A percentile compares a stretch with the other conserved stretches of the same genome.
Conservation (phyloP, 73 alveolate species). For the Symbiodinium pilosum region DNA sequence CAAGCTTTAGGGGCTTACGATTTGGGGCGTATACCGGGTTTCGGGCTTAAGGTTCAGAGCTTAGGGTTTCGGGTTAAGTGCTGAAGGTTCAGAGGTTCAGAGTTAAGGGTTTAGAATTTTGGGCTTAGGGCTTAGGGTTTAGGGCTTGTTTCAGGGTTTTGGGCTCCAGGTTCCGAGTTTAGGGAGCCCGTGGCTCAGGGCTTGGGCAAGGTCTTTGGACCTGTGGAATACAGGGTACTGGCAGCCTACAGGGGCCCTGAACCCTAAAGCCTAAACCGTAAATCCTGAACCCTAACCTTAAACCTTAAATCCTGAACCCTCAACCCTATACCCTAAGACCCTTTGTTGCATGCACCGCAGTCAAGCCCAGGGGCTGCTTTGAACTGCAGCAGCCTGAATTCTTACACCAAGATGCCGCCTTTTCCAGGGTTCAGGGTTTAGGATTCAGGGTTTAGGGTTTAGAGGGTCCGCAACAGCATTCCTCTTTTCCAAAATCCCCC, state of each 20-base stretch:
- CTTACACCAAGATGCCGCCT: too few relatives aligned
- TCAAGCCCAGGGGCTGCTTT: too few relatives aligned
- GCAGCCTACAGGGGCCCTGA: too few relatives aligned
- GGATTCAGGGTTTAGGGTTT: too few relatives aligned
- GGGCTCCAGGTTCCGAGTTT: too few relatives aligned
- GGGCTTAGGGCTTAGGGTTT: not conserved
- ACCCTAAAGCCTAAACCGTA: not conserved
- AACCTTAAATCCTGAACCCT: not conserved
- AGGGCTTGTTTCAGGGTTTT: not conserved
- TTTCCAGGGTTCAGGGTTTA: too few relatives aligned
- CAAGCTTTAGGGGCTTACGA: not conserved
- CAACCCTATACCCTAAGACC: not conserved
- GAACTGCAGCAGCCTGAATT: not conserved
- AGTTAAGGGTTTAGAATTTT: not conserved
- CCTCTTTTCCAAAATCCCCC: not conserved
- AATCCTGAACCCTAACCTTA: not conserved
- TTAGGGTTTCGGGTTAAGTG: not conserved
- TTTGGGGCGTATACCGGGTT: not conserved
- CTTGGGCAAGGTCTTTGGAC: not conserved
- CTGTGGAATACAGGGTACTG: too few relatives aligned
- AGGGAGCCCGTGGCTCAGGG: not conserved
- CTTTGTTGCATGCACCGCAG: too few relatives aligned
- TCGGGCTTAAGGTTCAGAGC: not conserved
- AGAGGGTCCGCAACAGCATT: too few relatives aligned
- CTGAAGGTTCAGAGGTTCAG: not conserved